Conservation (phyloP, 345 rosid species). For the Dimocarpus longan region DNA sequence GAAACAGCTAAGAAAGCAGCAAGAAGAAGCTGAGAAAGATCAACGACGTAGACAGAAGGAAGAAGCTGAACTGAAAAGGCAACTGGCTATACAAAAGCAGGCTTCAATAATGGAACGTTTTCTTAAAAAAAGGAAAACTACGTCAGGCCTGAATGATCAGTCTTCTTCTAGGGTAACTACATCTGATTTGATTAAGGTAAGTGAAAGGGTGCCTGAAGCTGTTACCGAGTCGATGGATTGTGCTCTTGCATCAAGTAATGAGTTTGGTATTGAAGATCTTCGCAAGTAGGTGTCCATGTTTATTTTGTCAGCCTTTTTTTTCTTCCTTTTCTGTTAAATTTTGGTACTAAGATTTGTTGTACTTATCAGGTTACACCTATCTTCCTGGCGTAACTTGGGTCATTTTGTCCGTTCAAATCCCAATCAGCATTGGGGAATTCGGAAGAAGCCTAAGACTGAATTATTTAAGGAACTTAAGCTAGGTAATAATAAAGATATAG, state of each 20-base stretch:
- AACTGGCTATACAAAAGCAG: conserved; percentile 66
- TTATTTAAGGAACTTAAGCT: conserved; percentile 75
- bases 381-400: conserved; percentile 73
- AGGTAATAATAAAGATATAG: conserved; percentile 37
- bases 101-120: conserved; percentile 92
- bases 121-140: conserved; percentile 62
- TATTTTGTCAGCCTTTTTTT: conserved; percentile 1
- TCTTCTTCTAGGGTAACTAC: conserved; percentile 33
- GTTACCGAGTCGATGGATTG: conserved; percentile 57
- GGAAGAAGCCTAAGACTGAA: conserved; percentile 67
- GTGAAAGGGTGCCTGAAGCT: conserved; percentile 41
- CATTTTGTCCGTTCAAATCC: conserved; percentile 41
- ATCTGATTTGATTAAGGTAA: conserved; percentile 23
- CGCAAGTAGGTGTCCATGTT: conserved; percentile 51
- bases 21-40: conserved; percentile 77
- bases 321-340: conserved; percentile 17
- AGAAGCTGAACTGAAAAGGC: conserved; percentile 66
- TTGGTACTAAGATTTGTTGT: conserved; percentile 21
- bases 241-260: conserved; percentile 54
- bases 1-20: conserved; percentile 66
- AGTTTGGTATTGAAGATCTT: conserved; percentile 46
- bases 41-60: conserved; percentile 74
- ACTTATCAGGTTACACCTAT: conserved; percentile 60
- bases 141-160: conserved; percentile 35
- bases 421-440: conserved; percentile 75